Evolutionary conservation across 345 rosid species (phyloP), one percentile per base, ranked within the genome.

Genomic region (Citrus maxima): DNA sequence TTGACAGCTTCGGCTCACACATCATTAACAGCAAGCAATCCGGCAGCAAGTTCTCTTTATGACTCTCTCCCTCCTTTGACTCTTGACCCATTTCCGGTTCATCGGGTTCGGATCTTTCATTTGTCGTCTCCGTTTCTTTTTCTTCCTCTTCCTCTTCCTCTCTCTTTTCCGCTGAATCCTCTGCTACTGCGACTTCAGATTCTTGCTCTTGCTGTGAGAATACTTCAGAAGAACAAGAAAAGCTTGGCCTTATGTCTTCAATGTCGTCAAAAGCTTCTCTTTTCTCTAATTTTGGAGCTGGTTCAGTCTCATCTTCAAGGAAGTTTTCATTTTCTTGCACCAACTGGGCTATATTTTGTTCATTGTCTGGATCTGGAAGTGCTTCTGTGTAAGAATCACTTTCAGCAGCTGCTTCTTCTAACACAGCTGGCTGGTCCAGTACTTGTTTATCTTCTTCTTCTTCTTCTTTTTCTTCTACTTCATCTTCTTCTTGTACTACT

Each of bases 1-100:
- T 93, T 6, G 97, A 95, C 61, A 93, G 90, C 89, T 95, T 95
- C 70, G 99, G 97, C 76, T 95, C 99, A 34, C 97, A 89, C 99
- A 95, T 95, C 99, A 95, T 95, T 24, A 93, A 77, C 77, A 92
- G 76, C 67, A 93, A 72, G 80, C 99, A 95, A 71, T 95, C 99
- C 71, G 99, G 99, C 70, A 95, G 81, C 24, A 75, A 24, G 7
- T 80, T 80, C 34, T 58, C 49, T 72, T 72, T 72, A 10, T 34
- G 80, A 80, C 72, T 72, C 75, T 78, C 87, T 66, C 81, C 84
- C 75, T 79, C 87, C 60, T 80, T 81, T 80, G 88, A 74, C 85
- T 78, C 84, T 21, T 72, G 58, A 74, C 79, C 85, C 83, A 22
- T 51, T 18, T 72, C 74, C 25, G 46, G 81, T 68, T 71, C 34